These are phyloP conservation scores for Combretum micranthum DNA, from an alignment of 345 rosid genomes.

Conservation along the genomic window DNA sequence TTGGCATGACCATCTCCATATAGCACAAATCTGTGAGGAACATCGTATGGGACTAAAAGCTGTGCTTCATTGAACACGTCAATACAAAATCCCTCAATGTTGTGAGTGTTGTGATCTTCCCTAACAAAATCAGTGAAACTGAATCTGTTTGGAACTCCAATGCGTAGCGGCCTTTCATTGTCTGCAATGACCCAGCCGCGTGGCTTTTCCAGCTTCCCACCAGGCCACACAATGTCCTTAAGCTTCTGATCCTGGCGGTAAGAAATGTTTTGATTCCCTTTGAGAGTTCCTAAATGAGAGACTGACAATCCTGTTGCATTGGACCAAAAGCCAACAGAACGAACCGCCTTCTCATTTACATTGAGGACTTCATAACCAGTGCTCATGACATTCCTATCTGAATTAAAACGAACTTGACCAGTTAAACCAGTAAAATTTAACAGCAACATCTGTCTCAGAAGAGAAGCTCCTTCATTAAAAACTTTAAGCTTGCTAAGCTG, in stretches of 20 bases:
- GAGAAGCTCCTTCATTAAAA: conserved; percentile 48
- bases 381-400: conserved; percentile 36
- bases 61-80: conserved; percentile 68
- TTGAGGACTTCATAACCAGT: conserved; percentile 75
- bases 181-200: conserved; percentile 84
- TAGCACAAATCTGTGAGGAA: conserved; percentile 56
- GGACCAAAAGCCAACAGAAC: conserved; percentile 71
- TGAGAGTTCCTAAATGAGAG: conserved; percentile 34
- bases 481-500: conserved; percentile 45
- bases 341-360: conserved; percentile 31
- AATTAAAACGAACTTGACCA: conserved; percentile 52
- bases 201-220: conserved; percentile 56
- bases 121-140: conserved; percentile 74
- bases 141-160: conserved; percentile 72
- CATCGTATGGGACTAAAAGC: conserved; percentile 59
- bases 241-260: conserved; percentile 42
- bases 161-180: conserved; percentile 51
- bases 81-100: conserved; percentile 59
- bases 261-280: conserved; percentile 13
- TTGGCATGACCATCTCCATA: conserved; percentile 66
- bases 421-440: conserved; percentile 68
- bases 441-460: conserved; percentile 42
- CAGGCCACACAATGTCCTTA: conserved; percentile 63
- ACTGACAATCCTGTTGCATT: conserved; percentile 40
- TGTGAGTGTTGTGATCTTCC: conserved; percentile 35